phyloP scores from a whole-genome alignment of 768 basidiomycete genomes.

The Neoboletus magnificus region DNA sequence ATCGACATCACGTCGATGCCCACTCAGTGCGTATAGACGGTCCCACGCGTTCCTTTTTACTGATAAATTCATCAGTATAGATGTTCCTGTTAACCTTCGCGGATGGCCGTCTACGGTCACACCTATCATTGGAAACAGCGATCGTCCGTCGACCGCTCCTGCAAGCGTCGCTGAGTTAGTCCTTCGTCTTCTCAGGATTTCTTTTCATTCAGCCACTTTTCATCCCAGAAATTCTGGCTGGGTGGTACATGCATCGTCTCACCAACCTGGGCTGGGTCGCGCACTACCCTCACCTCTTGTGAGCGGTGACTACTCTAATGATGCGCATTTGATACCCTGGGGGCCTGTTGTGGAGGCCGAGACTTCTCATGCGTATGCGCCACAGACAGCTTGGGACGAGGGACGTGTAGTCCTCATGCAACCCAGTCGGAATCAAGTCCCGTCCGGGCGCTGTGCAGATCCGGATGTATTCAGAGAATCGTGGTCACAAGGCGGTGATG shows the following conservation, averaged over 20 bases:
- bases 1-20: neutral
- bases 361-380: neutral
- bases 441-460: constrained; percentile 3
- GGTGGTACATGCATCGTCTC: neutral
- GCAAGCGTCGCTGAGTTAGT: constrained; percentile 12
- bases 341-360: neutral
- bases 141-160: neutral
- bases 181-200: neutral
- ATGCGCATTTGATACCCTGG: neutral
- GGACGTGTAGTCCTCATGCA: neutral
- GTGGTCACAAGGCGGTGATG: neutral
- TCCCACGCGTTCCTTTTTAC: neutral
- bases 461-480: neutral
- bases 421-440: constrained; percentile 5
- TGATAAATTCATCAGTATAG: constrained; percentile 6
- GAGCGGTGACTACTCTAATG: neutral
- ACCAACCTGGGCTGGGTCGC: too few species aligned
- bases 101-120: neutral
- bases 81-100: neutral
- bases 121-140: neutral
- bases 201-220: neutral
- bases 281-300: neutral
- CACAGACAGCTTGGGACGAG: neutral
- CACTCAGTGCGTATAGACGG: constrained; percentile 6
- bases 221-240: constrained; percentile 4